Evolutionary conservation across 345 rosid genomes (phyloP).

Genomic region (Gossypium ekmanianum): DNA sequence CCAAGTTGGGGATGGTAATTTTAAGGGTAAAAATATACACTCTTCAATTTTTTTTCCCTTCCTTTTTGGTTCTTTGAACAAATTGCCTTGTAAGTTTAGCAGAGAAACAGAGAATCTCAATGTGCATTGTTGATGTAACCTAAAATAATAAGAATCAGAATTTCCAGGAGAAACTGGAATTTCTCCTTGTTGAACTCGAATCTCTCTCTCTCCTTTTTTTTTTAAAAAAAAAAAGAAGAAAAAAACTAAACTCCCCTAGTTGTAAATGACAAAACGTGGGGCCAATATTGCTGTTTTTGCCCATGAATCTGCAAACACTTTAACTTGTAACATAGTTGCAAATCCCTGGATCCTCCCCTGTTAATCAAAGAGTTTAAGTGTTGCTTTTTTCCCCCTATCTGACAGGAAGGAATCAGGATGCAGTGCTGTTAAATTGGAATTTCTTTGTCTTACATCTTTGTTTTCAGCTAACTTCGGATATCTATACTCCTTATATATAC

Average conservation of each 20-base stretch:
- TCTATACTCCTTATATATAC: conserved; percentile 14
- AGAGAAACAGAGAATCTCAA: conserved; percentile 28
- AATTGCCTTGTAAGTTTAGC: conserved; percentile 34
- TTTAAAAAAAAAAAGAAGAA: background rate
- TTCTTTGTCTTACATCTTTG: conserved; percentile 25
- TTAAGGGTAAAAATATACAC: conserved; percentile 30
- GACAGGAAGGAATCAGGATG: conserved; percentile 15
- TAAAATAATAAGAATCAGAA: conserved; percentile 30
- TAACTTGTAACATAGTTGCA: conserved; percentile 26
- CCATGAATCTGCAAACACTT: conserved; percentile 27
- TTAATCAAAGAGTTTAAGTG: conserved; percentile 7
- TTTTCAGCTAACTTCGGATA: conserved; percentile 16
- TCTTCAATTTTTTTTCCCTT: background rate
- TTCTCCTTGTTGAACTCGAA: conserved; percentile 18
- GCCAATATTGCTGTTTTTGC: conserved; percentile 13
- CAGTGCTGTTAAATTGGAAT: conserved; percentile 16
- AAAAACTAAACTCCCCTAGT: background rate
- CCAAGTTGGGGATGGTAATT: conserved; percentile 27
- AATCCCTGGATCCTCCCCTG: conserved; percentile 29
- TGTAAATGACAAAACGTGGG: conserved; percentile 21
- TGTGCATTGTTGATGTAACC: conserved; percentile 46
- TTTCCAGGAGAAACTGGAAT: conserved; percentile 20
- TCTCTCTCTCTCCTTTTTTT: background rate
- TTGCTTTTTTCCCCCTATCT: conserved; percentile 13
- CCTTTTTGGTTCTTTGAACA: conserved; percentile 16